phyloP scores from a whole-genome alignment of 2,329 filamentous ascomycete species.

The Colletotrichum trifolii region DNA sequence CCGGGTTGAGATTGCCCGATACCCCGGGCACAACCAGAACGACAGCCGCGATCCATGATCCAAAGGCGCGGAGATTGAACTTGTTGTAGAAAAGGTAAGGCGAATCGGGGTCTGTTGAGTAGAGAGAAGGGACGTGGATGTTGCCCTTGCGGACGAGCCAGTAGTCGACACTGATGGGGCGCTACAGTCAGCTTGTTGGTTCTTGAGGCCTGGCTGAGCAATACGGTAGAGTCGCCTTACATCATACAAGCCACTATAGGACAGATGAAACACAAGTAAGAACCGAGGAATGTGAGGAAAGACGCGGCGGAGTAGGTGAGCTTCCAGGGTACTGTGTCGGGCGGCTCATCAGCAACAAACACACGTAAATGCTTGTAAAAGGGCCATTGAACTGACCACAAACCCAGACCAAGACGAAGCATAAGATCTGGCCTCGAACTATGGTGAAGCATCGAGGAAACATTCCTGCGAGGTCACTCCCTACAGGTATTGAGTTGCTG shows the following conservation, averaged over 20 bases:
- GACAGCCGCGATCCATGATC: not conserved
- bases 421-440: conserved; percentile 16
- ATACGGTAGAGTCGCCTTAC: not conserved
- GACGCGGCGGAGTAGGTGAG: conserved; percentile 8
- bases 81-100: not conserved
- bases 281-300: conserved; percentile 14
- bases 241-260: conserved; percentile 6
- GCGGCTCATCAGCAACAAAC: fast-evolving
- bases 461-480: conserved; percentile 5
- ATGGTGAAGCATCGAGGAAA: conserved; percentile 15
- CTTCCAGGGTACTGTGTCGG: conserved; percentile 1
- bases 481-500: conserved; percentile 20
- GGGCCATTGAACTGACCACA: not conserved
- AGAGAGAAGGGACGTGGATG: not conserved
- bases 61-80: conserved; percentile 1
- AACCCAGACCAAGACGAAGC: conserved; percentile 9
- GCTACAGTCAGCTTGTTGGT: no score
- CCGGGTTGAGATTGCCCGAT: conserved; percentile 3
- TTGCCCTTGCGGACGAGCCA: conserved; percentile 5
- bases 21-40: not conserved
- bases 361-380: no score
- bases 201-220: not conserved
- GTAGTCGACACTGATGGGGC: not conserved
- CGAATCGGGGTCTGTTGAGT: not conserved
- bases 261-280: conserved; percentile 4